Evolutionary conservation across 371 early-diverging fungal species (phyloP), one percentile per base, ranked within the genome.

Genomic region (Basidiobolus meristosporus): DNA sequence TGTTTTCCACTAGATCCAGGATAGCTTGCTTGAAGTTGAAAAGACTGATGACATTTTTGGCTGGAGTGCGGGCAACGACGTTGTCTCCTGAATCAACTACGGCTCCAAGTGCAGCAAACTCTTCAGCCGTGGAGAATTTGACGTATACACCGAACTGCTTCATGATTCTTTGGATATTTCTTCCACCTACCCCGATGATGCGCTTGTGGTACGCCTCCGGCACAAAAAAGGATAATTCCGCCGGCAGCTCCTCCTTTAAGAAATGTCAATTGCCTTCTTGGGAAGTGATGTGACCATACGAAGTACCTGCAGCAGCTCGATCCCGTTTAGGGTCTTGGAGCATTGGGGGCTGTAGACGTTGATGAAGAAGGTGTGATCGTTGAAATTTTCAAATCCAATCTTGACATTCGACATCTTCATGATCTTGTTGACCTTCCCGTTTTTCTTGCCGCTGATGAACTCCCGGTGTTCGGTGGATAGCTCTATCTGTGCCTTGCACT

Each of bases 101-200:
- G 1, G 85, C 87, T 5, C 85, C 85, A 2, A 82, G 47, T 1
- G 63, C 58, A 12, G 73, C 70, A 51, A 70, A 78, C 45, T 87
- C 88, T 38, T 83, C 83, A 0, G 77, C 68, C 41, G 77, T 83
- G 23, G 75, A 73, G 51, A 90, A 90, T 53, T 90, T 93, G 42
- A 93, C 87, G 49, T 87, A 90, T 2, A 93, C 91, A 16, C 89
- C 90, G 47, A 75, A 86, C 46, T 84, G 81, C 43, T 89, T 93
- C 95, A 93, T 93, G 50, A 90, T 86, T 34, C 78, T 64, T 47
- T 90, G 90, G 41, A 93, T 90, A 56, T 87, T 85, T 52, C 86
- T 90, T 44, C 93, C 93, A 3, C 86, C 87, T n/a, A 80, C 82
- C 16, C 93, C 93, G 46, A 93, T 93, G 45, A 93, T 87, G 16